A percentile compares a stretch with the other conserved stretches of the same genome.
Conservation (phyloP, 1,284 basidiomycete species). For the Bjerkandera adusta region DNA sequence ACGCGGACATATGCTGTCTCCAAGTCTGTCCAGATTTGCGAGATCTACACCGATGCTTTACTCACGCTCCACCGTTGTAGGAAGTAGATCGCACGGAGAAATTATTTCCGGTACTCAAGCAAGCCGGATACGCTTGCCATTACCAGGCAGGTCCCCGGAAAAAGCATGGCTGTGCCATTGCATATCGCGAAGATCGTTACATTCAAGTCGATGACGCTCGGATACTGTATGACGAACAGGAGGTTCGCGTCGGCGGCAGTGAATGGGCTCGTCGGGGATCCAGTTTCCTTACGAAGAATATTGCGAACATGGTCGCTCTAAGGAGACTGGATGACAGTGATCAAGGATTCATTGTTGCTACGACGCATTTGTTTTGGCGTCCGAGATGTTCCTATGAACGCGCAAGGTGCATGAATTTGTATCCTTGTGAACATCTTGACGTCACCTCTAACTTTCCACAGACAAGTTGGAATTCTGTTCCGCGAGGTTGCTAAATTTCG, state of each 20-base stretch:
- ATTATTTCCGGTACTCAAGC: slow-evolving; percentile 56
- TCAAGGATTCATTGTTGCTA: slow-evolving; percentile 70
- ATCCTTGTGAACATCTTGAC: slow-evolving; percentile 1
- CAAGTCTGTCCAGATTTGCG: slow-evolving; percentile 49
- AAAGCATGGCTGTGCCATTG: slow-evolving; percentile 82
- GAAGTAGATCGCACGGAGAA: slow-evolving; percentile 77
- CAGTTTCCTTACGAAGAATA: slow-evolving; percentile 80
- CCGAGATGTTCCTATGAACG: slow-evolving; percentile 91
- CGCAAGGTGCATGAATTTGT: slow-evolving; percentile 48
- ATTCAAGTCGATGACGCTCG: slow-evolving; percentile 41
- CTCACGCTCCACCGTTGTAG: slow-evolving; percentile 33
- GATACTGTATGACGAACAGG: slow-evolving; percentile 69
- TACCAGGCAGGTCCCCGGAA: slow-evolving; percentile 71
- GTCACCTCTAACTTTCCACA: slow-evolving; percentile 27
- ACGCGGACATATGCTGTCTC: slow-evolving; percentile 79
- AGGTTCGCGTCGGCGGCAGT: slow-evolving; percentile 34
- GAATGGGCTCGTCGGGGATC: slow-evolving; percentile 46
- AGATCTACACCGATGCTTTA: not conserved
- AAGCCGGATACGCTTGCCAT: slow-evolving; percentile 57
- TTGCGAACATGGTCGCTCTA: slow-evolving; percentile 75
- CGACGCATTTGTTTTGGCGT: slow-evolving; percentile 94
- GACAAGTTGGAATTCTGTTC: slow-evolving; percentile 69
- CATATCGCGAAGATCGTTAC: slow-evolving; percentile 59
- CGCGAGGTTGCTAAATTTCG: slow-evolving; percentile 66
- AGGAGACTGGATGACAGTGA: slow-evolving; percentile 36